Percentiles rank a stretch among this genome's conserved stretches.
phyloP scores from a whole-genome alignment of 805 yeast species.

The Metschnikowia peoriensis region DNA sequence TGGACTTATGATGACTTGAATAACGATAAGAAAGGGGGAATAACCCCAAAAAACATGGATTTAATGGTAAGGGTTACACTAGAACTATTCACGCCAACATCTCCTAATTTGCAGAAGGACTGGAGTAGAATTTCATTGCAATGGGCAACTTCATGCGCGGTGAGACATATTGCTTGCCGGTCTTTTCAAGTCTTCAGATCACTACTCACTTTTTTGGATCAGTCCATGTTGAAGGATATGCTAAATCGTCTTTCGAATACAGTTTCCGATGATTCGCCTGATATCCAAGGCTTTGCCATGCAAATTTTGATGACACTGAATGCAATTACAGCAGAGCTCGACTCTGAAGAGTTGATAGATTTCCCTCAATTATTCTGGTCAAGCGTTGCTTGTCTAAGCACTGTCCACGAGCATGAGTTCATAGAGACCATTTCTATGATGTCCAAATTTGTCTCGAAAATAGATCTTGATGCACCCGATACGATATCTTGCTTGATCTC shows the following conservation, averaged over 20 bases:
- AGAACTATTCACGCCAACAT: slow-evolving; percentile 48
- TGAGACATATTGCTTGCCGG: slow-evolving; percentile 93
- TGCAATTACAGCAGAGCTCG: slow-evolving; percentile 85
- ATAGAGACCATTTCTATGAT: slow-evolving; percentile 82
- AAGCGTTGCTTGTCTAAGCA: slow-evolving; percentile 83
- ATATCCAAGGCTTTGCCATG: slow-evolving; percentile 95
- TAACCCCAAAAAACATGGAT: slow-evolving; percentile 88
- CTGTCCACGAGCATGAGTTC: slow-evolving; percentile 90
- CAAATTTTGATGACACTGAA: slow-evolving; percentile 95
- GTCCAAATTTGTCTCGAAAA: slow-evolving; percentile 79
- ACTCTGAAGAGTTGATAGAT: slow-evolving; percentile 72
- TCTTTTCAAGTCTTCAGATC: slow-evolving; percentile 93
- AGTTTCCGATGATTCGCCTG: slow-evolving; percentile 81
- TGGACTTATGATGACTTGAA: slow-evolving; percentile 90
- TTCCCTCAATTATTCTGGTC: slow-evolving; percentile 97
- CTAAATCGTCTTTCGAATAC: slow-evolving; percentile 90
- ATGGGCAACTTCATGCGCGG: slow-evolving; percentile 99
- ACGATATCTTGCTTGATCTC: slow-evolving; percentile 80
- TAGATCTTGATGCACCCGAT: slow-evolving; percentile 81
- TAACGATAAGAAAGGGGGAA: slow-evolving; percentile 67
- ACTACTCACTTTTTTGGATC: slow-evolving; percentile 76
- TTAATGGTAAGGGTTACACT: slow-evolving; percentile 61
- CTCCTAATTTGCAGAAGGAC: slow-evolving; percentile 60
- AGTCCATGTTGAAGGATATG: slow-evolving; percentile 89
- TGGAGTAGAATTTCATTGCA: slow-evolving; percentile 83